Percentiles rank a stretch among this genome's conserved stretches.
These are phyloP conservation scores for Phenoliferia sp. DNA, from an alignment of 1,284 basidiomycete genomes.

Conservation along the genomic window DNA sequence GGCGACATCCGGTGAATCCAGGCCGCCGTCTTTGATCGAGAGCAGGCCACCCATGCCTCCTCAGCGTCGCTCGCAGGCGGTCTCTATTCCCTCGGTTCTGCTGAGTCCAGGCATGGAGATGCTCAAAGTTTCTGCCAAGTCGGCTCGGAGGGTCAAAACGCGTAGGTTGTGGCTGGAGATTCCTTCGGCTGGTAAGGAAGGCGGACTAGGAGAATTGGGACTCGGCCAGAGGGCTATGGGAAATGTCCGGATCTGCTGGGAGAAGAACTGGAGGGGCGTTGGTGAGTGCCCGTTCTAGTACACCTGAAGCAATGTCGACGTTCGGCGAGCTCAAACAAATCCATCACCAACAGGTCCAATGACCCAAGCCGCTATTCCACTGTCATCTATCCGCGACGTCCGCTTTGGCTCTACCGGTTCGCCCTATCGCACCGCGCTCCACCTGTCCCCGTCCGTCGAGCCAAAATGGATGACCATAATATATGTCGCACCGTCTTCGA, in stretches of 20 bases:
- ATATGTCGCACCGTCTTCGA: conserved; percentile 40
- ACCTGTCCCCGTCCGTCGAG: conserved; percentile 46
- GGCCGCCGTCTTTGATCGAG: too few relatives aligned
- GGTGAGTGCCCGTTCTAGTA: conserved; percentile 1
- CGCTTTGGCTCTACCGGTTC: conserved; percentile 70
- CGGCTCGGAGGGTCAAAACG: conserved; percentile 39
- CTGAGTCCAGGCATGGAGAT: conserved; percentile 47
- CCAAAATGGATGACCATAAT: conserved; percentile 50
- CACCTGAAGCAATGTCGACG: neutral
- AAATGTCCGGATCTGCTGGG: conserved; percentile 30
- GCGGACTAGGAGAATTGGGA: conserved; percentile 7
- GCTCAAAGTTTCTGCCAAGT: conserved; percentile 81
- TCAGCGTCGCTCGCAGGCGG: neutral
- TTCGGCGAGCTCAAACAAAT: neutral
- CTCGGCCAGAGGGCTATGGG: conserved; percentile 25
- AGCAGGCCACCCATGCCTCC: neutral
- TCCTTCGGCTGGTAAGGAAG: conserved; percentile 4
- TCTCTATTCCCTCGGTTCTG: conserved; percentile 21
- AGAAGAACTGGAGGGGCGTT: conserved; percentile 25
- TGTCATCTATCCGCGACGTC: conserved; percentile 74
- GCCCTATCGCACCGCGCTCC: conserved; percentile 72
- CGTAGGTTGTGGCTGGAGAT: conserved; percentile 29
- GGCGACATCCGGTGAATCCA: too few relatives aligned
- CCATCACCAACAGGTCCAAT: neutral
- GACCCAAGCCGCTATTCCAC: conserved; percentile 19